These are phyloP conservation scores for Nicotiana obtusifolia DNA, from an alignment of 257 asterid genomes.

Conservation along the genomic window DNA sequence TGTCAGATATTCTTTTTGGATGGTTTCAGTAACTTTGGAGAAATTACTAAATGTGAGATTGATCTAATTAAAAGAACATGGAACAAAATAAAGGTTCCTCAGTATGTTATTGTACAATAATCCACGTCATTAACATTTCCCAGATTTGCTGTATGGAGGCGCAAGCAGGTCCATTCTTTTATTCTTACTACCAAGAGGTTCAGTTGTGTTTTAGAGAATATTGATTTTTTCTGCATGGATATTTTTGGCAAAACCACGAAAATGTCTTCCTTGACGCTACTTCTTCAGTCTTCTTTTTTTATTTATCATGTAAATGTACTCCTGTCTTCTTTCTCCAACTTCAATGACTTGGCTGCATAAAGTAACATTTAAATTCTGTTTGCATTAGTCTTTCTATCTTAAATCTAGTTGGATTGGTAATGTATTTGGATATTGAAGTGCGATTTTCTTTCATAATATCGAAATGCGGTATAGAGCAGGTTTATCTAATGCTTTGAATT, in stretches of 20 bases:
- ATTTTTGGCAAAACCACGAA: neutral
- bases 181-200: neutral
- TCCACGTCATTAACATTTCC: neutral
- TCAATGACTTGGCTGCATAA: neutral
- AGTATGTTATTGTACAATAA: neutral
- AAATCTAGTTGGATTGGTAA: neutral
- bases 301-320: neutral
- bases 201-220: neutral
- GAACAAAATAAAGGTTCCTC: neutral
- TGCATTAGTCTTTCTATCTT: neutral
- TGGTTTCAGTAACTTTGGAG: neutral
- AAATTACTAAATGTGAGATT: neutral
- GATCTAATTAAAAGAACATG: neutral
- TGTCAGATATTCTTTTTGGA: neutral
- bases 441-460: conserved; percentile 1
- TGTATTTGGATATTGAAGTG: neutral
- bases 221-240: neutral
- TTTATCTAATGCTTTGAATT: neutral
- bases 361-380: neutral
- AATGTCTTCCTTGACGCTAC: neutral
- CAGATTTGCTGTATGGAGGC: neutral
- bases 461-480: neutral
- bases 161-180: neutral
- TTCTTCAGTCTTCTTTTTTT: neutral
- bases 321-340: neutral